These are phyloP conservation scores for Rosa hybrid DNA, from an alignment of 331 rosid genomes.

Conservation along the genomic window DNA sequence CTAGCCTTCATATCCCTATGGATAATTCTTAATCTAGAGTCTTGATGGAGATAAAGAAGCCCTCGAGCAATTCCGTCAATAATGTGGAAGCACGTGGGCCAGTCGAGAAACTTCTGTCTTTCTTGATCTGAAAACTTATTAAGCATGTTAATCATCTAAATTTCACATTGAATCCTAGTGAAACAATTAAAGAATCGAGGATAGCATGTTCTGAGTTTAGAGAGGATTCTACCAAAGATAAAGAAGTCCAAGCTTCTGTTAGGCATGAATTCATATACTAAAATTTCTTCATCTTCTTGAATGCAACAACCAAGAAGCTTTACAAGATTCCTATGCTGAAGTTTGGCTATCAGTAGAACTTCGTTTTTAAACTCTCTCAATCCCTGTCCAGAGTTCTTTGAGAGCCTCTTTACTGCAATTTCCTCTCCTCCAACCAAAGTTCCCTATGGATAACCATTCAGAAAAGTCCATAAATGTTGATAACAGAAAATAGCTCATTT, in stretches of 20 bases:
- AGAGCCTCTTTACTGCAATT: conserved; percentile 18
- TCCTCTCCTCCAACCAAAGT: conserved; percentile 15
- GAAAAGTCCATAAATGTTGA: background rate
- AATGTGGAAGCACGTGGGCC: no score
- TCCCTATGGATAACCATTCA: conserved; percentile 2
- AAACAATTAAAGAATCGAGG: background rate
- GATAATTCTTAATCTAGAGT: no score
- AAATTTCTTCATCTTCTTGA: conserved; percentile 8
- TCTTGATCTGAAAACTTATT: no score
- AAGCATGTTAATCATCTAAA: no score
- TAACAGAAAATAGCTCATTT: background rate
- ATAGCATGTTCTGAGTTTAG: background rate
- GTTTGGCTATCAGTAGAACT: conserved; percentile 4
- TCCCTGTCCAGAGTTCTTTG: conserved; percentile 7
- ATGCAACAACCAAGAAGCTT: conserved; percentile 14
- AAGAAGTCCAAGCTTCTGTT: conserved; percentile 12
- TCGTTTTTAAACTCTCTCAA: conserved; percentile 14
- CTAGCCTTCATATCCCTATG: no score
- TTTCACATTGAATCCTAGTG: background rate
- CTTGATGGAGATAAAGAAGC: no score
- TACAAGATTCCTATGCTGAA: conserved; percentile 13
- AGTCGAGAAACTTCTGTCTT: no score
- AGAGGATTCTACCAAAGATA: conserved; percentile 3
- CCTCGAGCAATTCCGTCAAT: no score
- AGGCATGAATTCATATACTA: conserved; percentile 13